Conservation (phyloP, 1,284 basidiomycete genomes). For the Trametes pubescens region DNA sequence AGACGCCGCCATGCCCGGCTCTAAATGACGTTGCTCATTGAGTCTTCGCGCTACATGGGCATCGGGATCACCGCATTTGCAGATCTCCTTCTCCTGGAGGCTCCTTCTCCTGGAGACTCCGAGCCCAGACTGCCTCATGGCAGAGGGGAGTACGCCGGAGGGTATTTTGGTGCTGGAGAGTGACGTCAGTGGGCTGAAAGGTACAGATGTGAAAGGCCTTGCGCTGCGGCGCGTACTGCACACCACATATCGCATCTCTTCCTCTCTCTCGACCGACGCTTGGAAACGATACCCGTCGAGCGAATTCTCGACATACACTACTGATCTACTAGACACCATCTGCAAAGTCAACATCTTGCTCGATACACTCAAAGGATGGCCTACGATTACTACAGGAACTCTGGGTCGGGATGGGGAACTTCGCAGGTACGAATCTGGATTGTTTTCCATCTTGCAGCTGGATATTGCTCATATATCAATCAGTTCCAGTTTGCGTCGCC, state of each 20-base stretch:
- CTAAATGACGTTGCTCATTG: too few species aligned
- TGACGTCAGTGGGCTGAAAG: constrained; percentile 8
- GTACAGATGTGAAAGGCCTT: background rate
- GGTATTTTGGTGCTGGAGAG: background rate
- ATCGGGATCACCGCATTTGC: background rate
- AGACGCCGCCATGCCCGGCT: too few species aligned
- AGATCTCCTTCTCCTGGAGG: background rate
- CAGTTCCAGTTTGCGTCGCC: constrained; percentile 62
- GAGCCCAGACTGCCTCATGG: background rate
- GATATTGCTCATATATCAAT: background rate
- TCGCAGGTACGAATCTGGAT: constrained; percentile 28
- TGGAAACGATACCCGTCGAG: background rate
- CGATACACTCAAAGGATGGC: constrained; percentile 27
- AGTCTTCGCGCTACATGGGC: background rate
- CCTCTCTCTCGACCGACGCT: background rate
- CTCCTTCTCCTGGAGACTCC: background rate
- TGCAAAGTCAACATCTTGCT: background rate
- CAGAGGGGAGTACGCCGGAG: background rate
- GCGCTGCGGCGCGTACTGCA: background rate
- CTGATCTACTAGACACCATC: background rate
- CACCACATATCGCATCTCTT: background rate
- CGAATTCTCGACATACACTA: background rate
- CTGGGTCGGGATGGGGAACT: constrained; percentile 37
- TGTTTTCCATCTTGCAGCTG: background rate
- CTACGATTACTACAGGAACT: constrained; percentile 37